Evolutionary conservation across 805 yeast species (phyloP).

Genomic region (Yamadazyma insecticola): DNA sequence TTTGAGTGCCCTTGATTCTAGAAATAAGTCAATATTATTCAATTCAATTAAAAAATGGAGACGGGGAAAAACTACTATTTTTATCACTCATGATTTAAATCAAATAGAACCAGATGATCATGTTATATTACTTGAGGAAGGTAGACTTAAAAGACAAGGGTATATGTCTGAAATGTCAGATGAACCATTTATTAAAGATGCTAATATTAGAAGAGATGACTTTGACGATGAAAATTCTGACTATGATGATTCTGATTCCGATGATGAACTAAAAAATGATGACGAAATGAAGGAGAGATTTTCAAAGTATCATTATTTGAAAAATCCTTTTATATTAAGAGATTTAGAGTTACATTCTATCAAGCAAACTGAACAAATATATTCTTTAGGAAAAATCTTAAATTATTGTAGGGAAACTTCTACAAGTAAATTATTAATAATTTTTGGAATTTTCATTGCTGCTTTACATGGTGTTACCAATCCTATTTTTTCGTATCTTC

Average conservation of each 20-base stretch:
- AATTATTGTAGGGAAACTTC: conserved; percentile 15
- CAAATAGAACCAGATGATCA: conserved; percentile 55
- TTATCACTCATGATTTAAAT: conserved; percentile 72
- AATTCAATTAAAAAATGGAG: conserved; percentile 57
- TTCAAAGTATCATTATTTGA: conserved; percentile 13
- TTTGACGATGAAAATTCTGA: neutral
- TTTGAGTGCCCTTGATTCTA: conserved; percentile 70
- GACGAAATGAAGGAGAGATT: neutral
- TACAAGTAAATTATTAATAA: conserved; percentile 18
- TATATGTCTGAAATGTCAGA: conserved; percentile 4
- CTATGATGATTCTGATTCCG: conserved; percentile 1
- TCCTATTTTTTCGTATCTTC: conserved; percentile 76
- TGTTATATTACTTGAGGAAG: conserved; percentile 57
- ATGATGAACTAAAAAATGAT: neutral
- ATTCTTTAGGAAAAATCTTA: conserved; percentile 21
- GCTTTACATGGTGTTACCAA: conserved; percentile 57
- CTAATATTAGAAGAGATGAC: neutral
- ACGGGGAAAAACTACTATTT: conserved; percentile 64
- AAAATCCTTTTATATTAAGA: conserved; percentile 18
- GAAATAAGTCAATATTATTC: conserved; percentile 43
- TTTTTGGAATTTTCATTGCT: conserved; percentile 51
- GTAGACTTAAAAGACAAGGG: conserved; percentile 36
- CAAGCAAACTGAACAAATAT: conserved; percentile 10
- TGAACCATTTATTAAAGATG: conserved; percentile 6
- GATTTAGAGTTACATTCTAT: conserved; percentile 14